Conservation (phyloP, 2,329 filamentous ascomycete genomes). For the Sporothrix variecibatus region DNA sequence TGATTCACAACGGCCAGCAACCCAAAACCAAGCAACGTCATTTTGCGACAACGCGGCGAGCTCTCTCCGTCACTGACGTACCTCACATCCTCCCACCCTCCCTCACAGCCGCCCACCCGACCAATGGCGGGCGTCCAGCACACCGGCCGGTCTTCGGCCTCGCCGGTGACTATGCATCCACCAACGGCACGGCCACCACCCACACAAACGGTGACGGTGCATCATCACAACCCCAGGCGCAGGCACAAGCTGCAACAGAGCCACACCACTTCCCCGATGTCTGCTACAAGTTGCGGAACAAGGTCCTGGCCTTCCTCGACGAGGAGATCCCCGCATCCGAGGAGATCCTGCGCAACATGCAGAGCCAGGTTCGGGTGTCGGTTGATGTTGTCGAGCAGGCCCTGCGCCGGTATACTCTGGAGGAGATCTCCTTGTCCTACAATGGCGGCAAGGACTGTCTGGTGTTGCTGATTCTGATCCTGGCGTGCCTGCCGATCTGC, state of each 20-base stretch:
- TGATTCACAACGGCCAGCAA: neutral
- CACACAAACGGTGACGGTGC: conserved; percentile 15
- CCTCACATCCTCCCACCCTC: neutral
- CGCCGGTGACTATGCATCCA: neutral
- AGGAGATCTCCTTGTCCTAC: conserved; percentile 86
- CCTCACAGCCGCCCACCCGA: neutral
- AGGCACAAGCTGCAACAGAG: neutral
- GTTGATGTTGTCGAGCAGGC: conserved; percentile 75
- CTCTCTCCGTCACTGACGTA: neutral
- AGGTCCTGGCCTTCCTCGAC: conserved; percentile 66
- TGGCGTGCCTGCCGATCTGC: conserved; percentile 58
- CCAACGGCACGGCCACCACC: conserved; percentile 8
- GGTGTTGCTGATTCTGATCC: conserved; percentile 83
- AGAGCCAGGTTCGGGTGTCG: conserved; percentile 72
- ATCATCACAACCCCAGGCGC: neutral
- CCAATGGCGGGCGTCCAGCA: conserved; percentile 13
- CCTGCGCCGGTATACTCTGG: conserved; percentile 73
- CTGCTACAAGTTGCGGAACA: conserved; percentile 57
- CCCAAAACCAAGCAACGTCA: neutral
- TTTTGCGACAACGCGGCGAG: neutral
- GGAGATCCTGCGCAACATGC: conserved; percentile 62
- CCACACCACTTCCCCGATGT: conserved; percentile 37
- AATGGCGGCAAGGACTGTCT: conserved; percentile 98
- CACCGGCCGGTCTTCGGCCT: conserved; percentile 6
- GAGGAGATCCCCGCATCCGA: conserved; percentile 53